These are phyloP conservation scores for Brasilioporus rufonigricans DNA, from an alignment of 768 basidiomycete genomes.

Conservation along the genomic window DNA sequence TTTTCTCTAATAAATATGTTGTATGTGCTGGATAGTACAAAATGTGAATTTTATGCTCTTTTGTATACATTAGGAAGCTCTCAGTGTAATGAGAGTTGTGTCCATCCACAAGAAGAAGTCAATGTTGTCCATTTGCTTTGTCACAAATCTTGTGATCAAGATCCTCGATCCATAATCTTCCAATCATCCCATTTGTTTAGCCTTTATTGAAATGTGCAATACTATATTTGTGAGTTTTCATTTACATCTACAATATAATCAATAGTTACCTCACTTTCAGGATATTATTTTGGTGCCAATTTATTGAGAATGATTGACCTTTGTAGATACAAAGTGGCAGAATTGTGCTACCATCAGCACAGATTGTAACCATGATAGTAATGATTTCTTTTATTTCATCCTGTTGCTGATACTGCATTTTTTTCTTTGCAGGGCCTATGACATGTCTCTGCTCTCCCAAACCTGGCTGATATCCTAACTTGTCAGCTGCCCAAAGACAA, in stretches of 20 bases:
- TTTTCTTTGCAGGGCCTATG: constrained; percentile 1
- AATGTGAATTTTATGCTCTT: constrained; percentile 18
- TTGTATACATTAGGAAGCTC: no score
- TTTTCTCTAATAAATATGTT: constrained; percentile 1
- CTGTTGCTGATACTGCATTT: no score
- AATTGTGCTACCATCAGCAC: constrained; percentile 44
- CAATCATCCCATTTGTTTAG: constrained; percentile 31
- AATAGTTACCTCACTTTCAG: constrained; percentile 19
- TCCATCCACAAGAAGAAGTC: no score
- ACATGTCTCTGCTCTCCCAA: background rate
- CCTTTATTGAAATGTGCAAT: constrained; percentile 19
- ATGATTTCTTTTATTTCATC: constrained; percentile 23
- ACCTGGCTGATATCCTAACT: constrained; percentile 15
- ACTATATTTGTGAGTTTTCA: background rate
- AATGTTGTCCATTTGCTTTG: constrained; percentile 27
- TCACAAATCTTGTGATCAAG: constrained; percentile 21
- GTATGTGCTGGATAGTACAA: constrained; percentile 39
- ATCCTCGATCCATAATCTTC: constrained; percentile 28
- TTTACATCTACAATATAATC: background rate
- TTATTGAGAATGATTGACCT: no score
- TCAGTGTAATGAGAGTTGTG: no score
- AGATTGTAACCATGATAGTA: no score
- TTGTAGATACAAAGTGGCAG: constrained; percentile 42
- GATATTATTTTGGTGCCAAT: constrained; percentile 23
- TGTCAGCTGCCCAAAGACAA: constrained; percentile 18